Percentiles rank a stretch among this genome's conserved stretches.
phyloP scores from a whole-genome alignment of 1,284 basidiomycete species.

The Cryptococcus sp. region DNA sequence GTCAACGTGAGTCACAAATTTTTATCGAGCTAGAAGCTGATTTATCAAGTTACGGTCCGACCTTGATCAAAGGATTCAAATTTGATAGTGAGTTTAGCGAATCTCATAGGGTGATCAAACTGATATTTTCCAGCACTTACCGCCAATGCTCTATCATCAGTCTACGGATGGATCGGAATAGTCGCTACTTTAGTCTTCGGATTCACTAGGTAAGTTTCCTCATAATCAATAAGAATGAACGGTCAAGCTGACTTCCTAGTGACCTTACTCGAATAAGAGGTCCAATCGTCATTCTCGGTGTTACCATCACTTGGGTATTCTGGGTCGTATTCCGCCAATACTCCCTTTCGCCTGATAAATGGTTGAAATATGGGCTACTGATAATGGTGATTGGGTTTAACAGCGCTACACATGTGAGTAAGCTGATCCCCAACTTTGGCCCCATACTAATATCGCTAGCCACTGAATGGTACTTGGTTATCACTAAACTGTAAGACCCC shows the following conservation, averaged over 20 bases:
- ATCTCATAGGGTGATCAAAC: neutral
- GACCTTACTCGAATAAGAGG: constrained; percentile 13
- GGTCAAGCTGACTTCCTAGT: constrained; percentile 4
- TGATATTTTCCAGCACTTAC: constrained; percentile 11
- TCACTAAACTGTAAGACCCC: constrained; percentile 28
- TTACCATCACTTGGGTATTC: constrained; percentile 9
- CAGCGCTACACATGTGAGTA: constrained; percentile 17
- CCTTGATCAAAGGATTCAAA: constrained; percentile 30
- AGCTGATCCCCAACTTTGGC: neutral
- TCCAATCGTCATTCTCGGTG: constrained; percentile 11
- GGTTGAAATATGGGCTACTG: constrained; percentile 24
- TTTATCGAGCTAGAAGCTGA: too few relatives aligned
- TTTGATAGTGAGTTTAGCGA: constrained; percentile 21
- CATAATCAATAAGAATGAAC: neutral
- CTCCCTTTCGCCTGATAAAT: constrained; percentile 16
- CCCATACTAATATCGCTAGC: constrained; percentile 11
- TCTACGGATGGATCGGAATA: constrained; percentile 20
- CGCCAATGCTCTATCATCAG: constrained; percentile 29
- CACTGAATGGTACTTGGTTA: constrained; percentile 33
- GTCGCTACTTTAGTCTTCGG: constrained; percentile 13
- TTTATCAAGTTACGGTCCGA: constrained; percentile 9
- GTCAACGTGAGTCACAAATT: neutral
- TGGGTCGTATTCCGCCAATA: constrained; percentile 29
- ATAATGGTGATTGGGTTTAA: constrained; percentile 15
- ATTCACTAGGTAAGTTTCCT: constrained; percentile 5